Evolutionary conservation across 208 protist species (phyloP).

Genomic region (Leishmania braziliensis): DNA sequence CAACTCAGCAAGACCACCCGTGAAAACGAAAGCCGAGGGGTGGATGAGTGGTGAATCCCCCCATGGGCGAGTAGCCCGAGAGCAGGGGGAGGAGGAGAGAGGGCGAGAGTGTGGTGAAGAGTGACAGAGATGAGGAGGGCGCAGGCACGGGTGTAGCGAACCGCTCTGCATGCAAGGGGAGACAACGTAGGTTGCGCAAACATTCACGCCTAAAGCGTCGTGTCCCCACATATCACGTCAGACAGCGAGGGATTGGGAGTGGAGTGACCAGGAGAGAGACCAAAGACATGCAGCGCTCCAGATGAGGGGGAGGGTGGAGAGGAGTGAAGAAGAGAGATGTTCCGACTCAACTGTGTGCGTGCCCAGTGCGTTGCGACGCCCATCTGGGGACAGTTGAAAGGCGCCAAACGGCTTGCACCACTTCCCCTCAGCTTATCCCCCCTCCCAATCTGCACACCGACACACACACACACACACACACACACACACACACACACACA

Average conservation of each 20-base stretch:
- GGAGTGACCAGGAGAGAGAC: not conserved
- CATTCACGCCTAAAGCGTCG: not conserved
- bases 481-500: not conserved
- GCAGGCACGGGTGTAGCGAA: not conserved
- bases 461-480: not conserved
- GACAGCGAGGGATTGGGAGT: not conserved
- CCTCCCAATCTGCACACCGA: not conserved
- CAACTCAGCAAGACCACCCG: not conserved
- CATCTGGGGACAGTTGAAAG: not conserved
- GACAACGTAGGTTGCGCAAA: not conserved
- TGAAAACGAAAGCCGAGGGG: not conserved
- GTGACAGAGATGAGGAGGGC: not conserved
- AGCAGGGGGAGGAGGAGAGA: not conserved
- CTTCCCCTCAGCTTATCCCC: not conserved
- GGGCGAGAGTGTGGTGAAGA: not conserved
- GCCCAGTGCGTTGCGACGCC: not conserved
- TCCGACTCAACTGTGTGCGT: not conserved
- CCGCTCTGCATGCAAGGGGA: not conserved
- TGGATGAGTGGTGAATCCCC: not conserved
- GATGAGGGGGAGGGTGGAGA: not conserved
- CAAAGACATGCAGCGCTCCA: not conserved
- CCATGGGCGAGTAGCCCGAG: too few species aligned
- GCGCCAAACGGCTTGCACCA: not conserved
- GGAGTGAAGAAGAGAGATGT: not conserved
- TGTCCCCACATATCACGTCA: not conserved